Conservation (phyloP, 2,329 filamentous ascomycete species). For the Scytalidium sp. region DNA sequence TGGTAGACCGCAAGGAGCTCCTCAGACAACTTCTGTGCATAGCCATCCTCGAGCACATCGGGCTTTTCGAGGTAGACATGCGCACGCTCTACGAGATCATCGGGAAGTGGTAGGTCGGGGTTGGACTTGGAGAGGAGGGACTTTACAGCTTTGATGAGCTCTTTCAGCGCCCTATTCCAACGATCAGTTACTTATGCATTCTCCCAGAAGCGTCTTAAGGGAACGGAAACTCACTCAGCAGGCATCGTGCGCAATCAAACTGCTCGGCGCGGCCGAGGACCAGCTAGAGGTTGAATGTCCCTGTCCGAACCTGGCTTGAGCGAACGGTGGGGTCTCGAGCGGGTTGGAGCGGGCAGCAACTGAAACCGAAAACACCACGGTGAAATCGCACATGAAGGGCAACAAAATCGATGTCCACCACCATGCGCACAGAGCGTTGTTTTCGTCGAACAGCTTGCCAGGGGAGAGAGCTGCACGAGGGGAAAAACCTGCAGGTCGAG, state of each 20-base stretch:
- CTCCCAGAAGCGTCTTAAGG: background rate
- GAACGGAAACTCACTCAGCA: background rate
- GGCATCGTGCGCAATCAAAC: background rate
- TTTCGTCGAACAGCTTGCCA: too few species aligned
- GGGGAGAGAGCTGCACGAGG: too few species aligned
- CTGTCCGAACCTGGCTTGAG: background rate
- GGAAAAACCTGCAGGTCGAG: too few species aligned
- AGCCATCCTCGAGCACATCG: slow-evolving; percentile 62
- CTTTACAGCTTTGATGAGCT: slow-evolving; percentile 56
- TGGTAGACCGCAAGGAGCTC: slow-evolving; percentile 68
- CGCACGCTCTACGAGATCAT: slow-evolving; percentile 60
- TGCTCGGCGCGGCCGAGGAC: background rate
- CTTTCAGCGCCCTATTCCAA: slow-evolving; percentile 42
- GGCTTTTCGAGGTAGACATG: slow-evolving; percentile 67
- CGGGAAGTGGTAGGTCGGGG: slow-evolving; percentile 59
- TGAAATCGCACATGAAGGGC: background rate
- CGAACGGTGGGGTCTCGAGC: background rate
- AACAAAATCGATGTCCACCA: too few species aligned
- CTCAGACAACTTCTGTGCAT: slow-evolving; percentile 70
- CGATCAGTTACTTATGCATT: background rate
- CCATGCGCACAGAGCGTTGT: too few species aligned
- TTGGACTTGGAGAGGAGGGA: slow-evolving; percentile 40
- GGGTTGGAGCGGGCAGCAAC: background rate
- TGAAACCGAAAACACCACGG: background rate
- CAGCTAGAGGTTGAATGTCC: background rate